Evolutionary conservation across 495 filamentous ascomycete genomes (phyloP).

Genomic region (Mytilinidion resinicola): DNA sequence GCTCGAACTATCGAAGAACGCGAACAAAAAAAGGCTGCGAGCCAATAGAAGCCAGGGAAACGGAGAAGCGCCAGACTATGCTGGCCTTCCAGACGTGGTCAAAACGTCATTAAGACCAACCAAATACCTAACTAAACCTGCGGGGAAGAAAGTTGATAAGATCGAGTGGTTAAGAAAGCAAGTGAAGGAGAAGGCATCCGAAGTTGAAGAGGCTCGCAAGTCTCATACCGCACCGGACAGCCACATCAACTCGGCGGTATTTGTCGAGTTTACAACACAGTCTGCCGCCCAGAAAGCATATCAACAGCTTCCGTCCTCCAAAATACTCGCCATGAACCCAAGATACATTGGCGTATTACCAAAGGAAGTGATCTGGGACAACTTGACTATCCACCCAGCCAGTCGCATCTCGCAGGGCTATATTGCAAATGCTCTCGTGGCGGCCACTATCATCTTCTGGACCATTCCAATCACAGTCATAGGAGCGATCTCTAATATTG

Average conservation of each 20-base stretch:
- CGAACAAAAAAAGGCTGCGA: conserved; percentile 22
- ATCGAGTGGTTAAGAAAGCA: conserved; percentile 27
- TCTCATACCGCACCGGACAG: conserved; percentile 5
- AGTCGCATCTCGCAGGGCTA: conserved; percentile 29
- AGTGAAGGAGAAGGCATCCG: conserved; percentile 20
- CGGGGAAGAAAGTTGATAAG: conserved; percentile 33
- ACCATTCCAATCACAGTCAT: conserved; percentile 34
- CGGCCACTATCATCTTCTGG: conserved; percentile 36
- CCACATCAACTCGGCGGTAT: conserved; percentile 24
- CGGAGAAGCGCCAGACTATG: conserved; percentile 1
- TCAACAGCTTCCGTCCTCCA: conserved; percentile 23
- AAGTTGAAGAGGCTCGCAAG: conserved; percentile 12
- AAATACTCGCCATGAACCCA: conserved; percentile 25
- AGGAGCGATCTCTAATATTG: conserved; percentile 32
- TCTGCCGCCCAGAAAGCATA: conserved; percentile 33
- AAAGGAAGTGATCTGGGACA: conserved; percentile 36
- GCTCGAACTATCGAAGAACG: conserved; percentile 24
- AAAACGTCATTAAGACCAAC: conserved; percentile 28
- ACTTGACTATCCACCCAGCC: conserved; percentile 22
- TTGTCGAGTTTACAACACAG: conserved; percentile 33
- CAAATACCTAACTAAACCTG: conserved; percentile 20
- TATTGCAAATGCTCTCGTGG: conserved; percentile 25
- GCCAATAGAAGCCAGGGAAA: conserved; percentile 11
- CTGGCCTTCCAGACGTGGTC: conserved; percentile 5
- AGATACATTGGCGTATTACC: conserved; percentile 30